Evolutionary conservation across 1,284 basidiomycete species (phyloP).

Genomic region (Gymnopus androsaceus): DNA sequence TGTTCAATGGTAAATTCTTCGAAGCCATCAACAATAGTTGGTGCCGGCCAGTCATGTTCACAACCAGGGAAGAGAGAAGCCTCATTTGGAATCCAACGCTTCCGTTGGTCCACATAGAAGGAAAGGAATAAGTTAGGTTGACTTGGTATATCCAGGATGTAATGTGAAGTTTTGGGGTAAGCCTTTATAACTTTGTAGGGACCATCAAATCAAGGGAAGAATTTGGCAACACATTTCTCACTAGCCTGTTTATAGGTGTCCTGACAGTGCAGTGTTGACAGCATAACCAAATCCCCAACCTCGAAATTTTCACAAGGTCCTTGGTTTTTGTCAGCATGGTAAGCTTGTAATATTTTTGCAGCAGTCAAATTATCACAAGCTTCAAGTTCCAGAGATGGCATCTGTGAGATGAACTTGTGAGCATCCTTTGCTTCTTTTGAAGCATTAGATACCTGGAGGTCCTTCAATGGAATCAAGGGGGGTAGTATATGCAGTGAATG

Average conservation of each 20-base stretch:
- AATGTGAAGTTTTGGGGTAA: too few relatives aligned
- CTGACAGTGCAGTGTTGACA: conserved; percentile 28
- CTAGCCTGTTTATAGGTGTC: conserved; percentile 28
- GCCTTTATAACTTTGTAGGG: too few relatives aligned
- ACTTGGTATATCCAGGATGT: too few relatives aligned
- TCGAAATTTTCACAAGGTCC: conserved; percentile 13
- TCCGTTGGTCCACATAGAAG: too few relatives aligned
- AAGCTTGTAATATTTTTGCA: conserved; percentile 30
- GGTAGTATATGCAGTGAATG: conserved; percentile 28
- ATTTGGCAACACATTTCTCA: conserved; percentile 32
- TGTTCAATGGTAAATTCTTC: too few relatives aligned
- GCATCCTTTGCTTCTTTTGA: not conserved
- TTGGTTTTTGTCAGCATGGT: conserved; percentile 28
- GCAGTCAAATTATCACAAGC: conserved; percentile 30
- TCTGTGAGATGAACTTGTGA: conserved; percentile 23
- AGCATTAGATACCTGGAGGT: not conserved
- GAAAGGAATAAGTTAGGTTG: too few relatives aligned
- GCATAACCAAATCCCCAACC: conserved; percentile 31
- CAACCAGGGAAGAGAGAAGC: too few relatives aligned
- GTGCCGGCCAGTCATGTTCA: too few relatives aligned
- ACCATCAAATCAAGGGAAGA: too few relatives aligned
- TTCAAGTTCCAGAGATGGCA: conserved; percentile 20
- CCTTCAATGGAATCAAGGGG: conserved; percentile 18
- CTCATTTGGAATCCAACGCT: too few relatives aligned
- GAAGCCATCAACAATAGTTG: too few relatives aligned